These are phyloP conservation scores for Fusarium sambucinum DNA, from an alignment of 2,329 filamentous ascomycete species.

Conservation along the genomic window DNA sequence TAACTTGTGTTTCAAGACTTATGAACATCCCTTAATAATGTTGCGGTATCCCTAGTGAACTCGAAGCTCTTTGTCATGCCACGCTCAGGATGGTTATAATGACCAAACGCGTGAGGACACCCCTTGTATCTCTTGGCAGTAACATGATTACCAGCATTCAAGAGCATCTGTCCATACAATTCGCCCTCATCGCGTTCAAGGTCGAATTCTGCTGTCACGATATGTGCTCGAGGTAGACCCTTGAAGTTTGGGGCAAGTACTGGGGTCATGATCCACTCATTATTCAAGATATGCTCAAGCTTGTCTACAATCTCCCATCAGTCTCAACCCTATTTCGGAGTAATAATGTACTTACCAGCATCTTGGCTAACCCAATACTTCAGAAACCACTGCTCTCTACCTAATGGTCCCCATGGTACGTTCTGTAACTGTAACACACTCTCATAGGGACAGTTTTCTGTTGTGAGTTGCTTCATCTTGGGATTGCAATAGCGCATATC, in stretches of 20 bases:
- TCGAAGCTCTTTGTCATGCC: background rate
- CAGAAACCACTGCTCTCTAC: constrained; percentile 6
- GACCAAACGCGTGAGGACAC: constrained; percentile 7
- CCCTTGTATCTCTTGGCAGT: background rate
- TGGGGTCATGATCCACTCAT: constrained; percentile 2
- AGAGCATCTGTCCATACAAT: background rate
- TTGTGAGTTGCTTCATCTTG: background rate
- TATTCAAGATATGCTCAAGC: background rate
- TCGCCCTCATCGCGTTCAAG: constrained; percentile 13
- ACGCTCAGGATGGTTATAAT: background rate
- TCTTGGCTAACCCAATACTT: background rate
- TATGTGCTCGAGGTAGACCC: background rate
- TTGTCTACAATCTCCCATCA: background rate
- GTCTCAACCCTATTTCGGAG: fast-evolving
- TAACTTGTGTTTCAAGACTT: no score
- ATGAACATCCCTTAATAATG: background rate
- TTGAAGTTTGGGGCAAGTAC: constrained; percentile 2
- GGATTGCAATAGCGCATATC: constrained; percentile 10
- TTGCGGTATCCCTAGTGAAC: background rate
- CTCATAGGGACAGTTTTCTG: background rate
- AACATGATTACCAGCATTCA: fast-evolving
- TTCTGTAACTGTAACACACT: background rate
- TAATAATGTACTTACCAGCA: background rate
- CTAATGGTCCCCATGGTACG: constrained; percentile 4
- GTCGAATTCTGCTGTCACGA: background rate